These are phyloP conservation scores for Vitis hybrid DNA, from an alignment of 177 flowering plant species.

Conservation along the genomic window DNA sequence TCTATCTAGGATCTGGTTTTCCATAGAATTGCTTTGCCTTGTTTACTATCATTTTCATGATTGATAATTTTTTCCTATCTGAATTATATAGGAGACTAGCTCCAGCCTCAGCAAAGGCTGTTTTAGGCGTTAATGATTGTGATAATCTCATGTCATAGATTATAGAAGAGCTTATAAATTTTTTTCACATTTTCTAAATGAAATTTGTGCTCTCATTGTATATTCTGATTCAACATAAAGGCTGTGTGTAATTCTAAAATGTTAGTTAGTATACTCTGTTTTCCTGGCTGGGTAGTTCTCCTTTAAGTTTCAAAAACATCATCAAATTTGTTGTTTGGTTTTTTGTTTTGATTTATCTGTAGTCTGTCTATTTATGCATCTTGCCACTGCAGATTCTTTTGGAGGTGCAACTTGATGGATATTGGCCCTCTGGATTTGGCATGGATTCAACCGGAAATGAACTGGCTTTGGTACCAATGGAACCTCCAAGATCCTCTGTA, in stretches of 20 bases:
- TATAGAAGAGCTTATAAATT: background rate
- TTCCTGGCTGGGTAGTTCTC: too few species aligned
- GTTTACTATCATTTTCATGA: too few species aligned
- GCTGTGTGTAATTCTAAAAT: too few species aligned
- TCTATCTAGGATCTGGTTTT: too few species aligned
- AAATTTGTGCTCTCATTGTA: too few species aligned
- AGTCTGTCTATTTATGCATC: constrained; percentile 3
- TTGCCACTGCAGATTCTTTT: constrained; percentile 68
- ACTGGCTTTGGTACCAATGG: constrained; percentile 75
- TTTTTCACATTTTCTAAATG: background rate
- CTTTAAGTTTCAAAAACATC: background rate
- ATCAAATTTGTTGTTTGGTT: background rate
- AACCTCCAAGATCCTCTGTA: constrained; percentile 71
- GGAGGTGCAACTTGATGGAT: constrained; percentile 54
- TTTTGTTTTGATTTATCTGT: background rate
- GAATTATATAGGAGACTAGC: too few species aligned
- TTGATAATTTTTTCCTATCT: too few species aligned
- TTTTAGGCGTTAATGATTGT: background rate
- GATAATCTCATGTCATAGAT: background rate
- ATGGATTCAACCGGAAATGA: constrained; percentile 75
- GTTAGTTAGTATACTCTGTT: too few species aligned
- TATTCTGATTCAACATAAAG: too few species aligned
- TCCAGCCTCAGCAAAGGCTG: background rate
- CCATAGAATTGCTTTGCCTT: too few species aligned
- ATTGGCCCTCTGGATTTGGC: constrained; percentile 36